phyloP scores from a whole-genome alignment of 345 rosid species.

The Acer yangbiense region DNA sequence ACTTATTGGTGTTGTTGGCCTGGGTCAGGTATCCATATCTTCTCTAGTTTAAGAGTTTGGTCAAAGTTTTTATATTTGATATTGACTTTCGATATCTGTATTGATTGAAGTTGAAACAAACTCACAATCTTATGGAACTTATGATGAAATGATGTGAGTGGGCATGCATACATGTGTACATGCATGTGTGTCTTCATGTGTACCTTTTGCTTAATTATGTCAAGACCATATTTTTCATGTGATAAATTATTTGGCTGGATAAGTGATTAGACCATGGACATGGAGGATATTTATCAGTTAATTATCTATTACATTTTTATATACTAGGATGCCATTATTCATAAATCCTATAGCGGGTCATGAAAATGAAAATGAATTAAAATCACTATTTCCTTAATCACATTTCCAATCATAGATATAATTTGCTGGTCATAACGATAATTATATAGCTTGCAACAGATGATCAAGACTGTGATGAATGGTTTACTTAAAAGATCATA shows the following conservation, averaged over 20 bases:
- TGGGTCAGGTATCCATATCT: slow-evolving; percentile 57
- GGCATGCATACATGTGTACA: background rate
- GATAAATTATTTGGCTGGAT: background rate
- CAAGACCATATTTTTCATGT: background rate
- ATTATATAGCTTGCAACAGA: no score
- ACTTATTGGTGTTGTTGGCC: slow-evolving; percentile 72
- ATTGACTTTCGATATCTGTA: slow-evolving; percentile 7
- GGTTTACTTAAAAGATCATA: no score
- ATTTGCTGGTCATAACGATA: no score
- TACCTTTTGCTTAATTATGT: background rate
- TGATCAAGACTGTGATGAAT: no score
- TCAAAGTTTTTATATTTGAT: background rate
- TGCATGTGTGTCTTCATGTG: background rate
- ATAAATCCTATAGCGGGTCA: background rate
- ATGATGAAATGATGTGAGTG: background rate
- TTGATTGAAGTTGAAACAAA: slow-evolving; percentile 5
- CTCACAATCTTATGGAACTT: background rate
- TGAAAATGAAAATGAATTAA: no score
- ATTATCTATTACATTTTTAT: background rate
- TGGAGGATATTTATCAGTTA: background rate
- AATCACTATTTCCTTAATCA: no score
- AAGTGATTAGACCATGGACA: background rate
- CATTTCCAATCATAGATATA: no score
- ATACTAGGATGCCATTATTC: background rate
- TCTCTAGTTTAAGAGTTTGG: background rate